Conservation (phyloP, 1,284 basidiomycete species). For the Tylopilus sp. region DNA sequence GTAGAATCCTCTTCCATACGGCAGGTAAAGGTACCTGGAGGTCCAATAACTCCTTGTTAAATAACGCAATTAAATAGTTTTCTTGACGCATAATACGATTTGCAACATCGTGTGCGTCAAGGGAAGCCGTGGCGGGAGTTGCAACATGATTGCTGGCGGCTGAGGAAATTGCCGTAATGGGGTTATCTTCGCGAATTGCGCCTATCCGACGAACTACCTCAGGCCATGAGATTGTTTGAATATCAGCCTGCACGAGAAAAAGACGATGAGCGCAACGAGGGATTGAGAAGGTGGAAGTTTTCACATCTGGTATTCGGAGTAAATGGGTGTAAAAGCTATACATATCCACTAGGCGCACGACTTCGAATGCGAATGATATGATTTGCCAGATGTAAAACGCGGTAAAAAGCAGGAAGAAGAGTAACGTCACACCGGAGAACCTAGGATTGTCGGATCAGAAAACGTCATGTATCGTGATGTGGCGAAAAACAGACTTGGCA, state of each 20-base stretch:
- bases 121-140: conserved; percentile 56
- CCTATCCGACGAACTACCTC: conserved; percentile 88
- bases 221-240: conserved; percentile 96
- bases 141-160: conserved; percentile 44
- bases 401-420: conserved; percentile 80
- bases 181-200: conserved; percentile 85
- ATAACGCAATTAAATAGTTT: conserved; percentile 96
- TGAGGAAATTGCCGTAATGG: conserved; percentile 79
- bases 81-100: conserved; percentile 96
- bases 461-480: neutral
- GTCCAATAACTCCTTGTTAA: conserved; percentile 94
- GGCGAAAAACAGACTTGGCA: conserved; percentile 55
- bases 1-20: conserved; percentile 47
- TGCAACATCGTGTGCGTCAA: conserved; percentile 95
- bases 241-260: conserved; percentile 66
- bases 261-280: conserved; percentile 11
- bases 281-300: conserved; percentile 38
- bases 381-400: conserved; percentile 79
- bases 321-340: conserved; percentile 86
- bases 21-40: conserved; percentile 75
- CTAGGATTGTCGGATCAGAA: conserved; percentile 36
- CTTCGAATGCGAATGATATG: conserved; percentile 55
- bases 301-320: conserved; percentile 73
- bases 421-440: conserved; percentile 74
- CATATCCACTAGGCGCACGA: conserved; percentile 82